Base-by-base conservation (phyloP, 345 rosid species). In the Linum tenue region DNA sequence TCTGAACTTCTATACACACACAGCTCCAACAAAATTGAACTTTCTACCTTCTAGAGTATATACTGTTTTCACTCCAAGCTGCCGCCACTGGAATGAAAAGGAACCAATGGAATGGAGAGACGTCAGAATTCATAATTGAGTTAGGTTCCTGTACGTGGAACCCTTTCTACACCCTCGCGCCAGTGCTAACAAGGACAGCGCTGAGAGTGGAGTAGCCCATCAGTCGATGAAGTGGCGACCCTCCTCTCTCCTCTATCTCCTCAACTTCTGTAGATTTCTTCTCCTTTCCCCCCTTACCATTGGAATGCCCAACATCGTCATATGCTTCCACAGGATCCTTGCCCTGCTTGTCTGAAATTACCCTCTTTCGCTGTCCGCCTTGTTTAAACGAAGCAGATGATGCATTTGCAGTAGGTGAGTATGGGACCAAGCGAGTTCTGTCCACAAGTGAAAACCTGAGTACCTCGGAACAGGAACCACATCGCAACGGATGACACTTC, bases 181-280 rank as follows among this genome's bases (percentile, higher is more conserved):
- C 31, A 22, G 31, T 22, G 31, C 22, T 31, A 17, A 35, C 31
- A 10, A 57, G 38, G 11, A 57, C 60, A 12, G 12, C 37, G 70
- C 85, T 78, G n/a, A 79, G 75, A 4, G 98, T 84, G 69, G 90
- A 74, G 77, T 88, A 92, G 48, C 98, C 97, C 96, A 92, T 86
- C 51, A 92, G 84, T 65, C 66, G 72, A 73, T 92, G 98, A 69
- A 92, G 94, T 2, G 85, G 91, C 7, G 86, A 86, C 68, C 84
- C 78, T 60, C 76, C 75, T 67, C 72, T 68, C 58, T 69, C 78
- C 56, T 73, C 72, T 63, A 67, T 55, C 70, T 79, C 80, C 70
- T 22, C 31, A 22, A 55, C 75, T 68, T 79, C 86, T 11, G 86
- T 67, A 60, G 77, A 68, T 39, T 16, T 67, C 36, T 56, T 80